These are phyloP conservation scores for Talaromyces sp. DNA, from an alignment of 2,329 filamentous ascomycete species.

Conservation along the genomic window DNA sequence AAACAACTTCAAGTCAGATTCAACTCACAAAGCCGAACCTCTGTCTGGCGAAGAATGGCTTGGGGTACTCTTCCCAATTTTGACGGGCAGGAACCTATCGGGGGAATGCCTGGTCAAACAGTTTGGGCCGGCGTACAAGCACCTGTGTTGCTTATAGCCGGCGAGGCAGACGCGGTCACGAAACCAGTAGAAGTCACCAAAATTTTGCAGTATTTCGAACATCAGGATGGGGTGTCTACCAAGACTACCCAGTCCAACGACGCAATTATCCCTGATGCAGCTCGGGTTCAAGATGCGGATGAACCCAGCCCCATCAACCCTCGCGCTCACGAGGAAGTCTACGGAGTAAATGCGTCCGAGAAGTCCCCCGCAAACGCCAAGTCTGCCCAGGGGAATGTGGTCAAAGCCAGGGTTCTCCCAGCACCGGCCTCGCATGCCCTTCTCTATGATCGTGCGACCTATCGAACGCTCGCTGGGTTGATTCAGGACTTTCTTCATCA, in stretches of 20 bases:
- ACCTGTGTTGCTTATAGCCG: constrained; percentile 73
- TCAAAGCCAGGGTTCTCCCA: constrained; percentile 67
- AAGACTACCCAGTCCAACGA: constrained; percentile 18
- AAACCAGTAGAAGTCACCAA: constrained; percentile 64
- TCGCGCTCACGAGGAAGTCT: constrained; percentile 22
- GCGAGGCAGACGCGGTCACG: constrained; percentile 69
- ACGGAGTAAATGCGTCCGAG: constrained; percentile 16
- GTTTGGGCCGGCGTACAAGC: constrained; percentile 67
- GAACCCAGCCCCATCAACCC: constrained; percentile 10
- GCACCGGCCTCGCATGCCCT: constrained; percentile 76
- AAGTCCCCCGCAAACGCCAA: constrained; percentile 3
- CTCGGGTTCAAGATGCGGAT: constrained; percentile 21
- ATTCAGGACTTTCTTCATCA: constrained; percentile 74
- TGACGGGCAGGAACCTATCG: constrained; percentile 45
- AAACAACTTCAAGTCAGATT: constrained; percentile 39
- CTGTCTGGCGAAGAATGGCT: constrained; percentile 77
- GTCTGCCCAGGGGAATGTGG: constrained; percentile 30
- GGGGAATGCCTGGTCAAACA: constrained; percentile 63
- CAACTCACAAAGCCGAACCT: constrained; percentile 76
- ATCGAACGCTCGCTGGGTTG: constrained; percentile 70
- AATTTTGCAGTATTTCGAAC: constrained; percentile 49
- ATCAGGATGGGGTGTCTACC: constrained; percentile 19
- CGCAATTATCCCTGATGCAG: constrained; percentile 25
- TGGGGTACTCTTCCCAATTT: constrained; percentile 63
- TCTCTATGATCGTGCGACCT: constrained; percentile 70